Base-by-base conservation (phyloP, 164 flowering plant genomes). In the Stephania cephalantha region DNA sequence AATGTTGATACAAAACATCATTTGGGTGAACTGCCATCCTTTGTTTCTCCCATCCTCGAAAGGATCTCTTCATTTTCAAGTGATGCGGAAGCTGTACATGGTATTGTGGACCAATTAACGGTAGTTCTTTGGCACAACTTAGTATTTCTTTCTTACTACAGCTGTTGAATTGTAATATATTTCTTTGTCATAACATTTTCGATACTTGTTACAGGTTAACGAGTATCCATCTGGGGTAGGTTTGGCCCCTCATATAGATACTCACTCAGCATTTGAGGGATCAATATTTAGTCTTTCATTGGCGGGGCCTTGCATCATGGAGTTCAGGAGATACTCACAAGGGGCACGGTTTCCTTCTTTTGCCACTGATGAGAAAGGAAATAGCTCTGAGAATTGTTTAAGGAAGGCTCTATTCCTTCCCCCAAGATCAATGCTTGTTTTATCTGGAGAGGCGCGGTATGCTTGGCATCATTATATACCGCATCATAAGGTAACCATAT, bases 391-490 rank as follows among this genome's bases (percentile, higher is more conserved):
- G 1, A 58, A 77, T 35, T 76, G 77, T 46, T 11, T 83, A 11
- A 86, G 89, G 68, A 93, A 70, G 69, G 90, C 93, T 73, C 79
- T 95, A 31, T 90, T 88, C 84, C 97, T 95, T 73, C 99, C 97
- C 48, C 93, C 97, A 67, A 86, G 99, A 67, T 95, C 98, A 45
- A 83, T 95, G 89, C 92, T 95, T 68, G 72, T 91, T 53, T 75
- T 93, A 76, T 91, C 96, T 66, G 97, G 93, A 45, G 98, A 95
- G 84, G 97, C 89, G 48, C 91, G 97, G 15, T 93, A 93, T 89
- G 97, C 92, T 48, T 95, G 99, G 99, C 93, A 93, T 81, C 99
- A 95, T 81, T 95, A 93, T 79, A 95, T 93, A 80, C 98, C 97
- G 29, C 99, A 95, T 78, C 99, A 90, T 75, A 95, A 95, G 98